These are phyloP conservation scores for Metschnikowia cubensis DNA, from an alignment of 805 yeast genomes.

Conservation along the genomic window DNA sequence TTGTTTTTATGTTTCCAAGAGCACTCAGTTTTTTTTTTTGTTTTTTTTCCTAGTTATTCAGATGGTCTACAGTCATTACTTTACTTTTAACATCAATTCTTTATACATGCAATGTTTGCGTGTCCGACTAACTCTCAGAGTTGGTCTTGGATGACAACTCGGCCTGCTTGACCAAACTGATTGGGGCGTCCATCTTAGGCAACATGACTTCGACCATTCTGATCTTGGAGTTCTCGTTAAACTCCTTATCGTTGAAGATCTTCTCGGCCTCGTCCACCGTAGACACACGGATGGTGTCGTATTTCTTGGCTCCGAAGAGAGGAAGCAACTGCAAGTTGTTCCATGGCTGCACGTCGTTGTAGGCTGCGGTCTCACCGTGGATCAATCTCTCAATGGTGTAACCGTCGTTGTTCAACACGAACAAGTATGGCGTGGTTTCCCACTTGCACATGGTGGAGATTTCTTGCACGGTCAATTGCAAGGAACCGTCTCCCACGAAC, in stretches of 20 bases:
- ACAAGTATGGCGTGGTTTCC: conserved; percentile 32
- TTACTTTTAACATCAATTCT: neutral
- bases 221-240: conserved; percentile 29
- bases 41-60: too few relatives aligned
- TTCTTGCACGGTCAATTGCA: conserved; percentile 41
- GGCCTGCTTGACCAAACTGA: conserved; percentile 34
- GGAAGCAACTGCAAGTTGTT: conserved; percentile 31
- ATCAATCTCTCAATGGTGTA: conserved; percentile 39
- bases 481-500: conserved; percentile 42
- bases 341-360: conserved; percentile 40
- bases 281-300: conserved; percentile 24
- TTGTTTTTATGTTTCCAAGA: too few relatives aligned
- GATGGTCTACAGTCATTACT: neutral
- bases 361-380: conserved; percentile 35
- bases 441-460: conserved; percentile 36
- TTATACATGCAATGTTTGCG: neutral
- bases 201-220: conserved; percentile 36
- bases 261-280: conserved; percentile 25
- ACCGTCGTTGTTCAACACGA: conserved; percentile 39
- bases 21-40: too few relatives aligned
- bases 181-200: conserved; percentile 37
- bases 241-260: conserved; percentile 24
- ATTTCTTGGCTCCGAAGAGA: conserved; percentile 29
- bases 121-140: conserved; percentile 8
- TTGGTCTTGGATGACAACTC: conserved; percentile 30